Base-by-base conservation (phyloP, 148 eudicot species). In the Beta vulgaris region DNA sequence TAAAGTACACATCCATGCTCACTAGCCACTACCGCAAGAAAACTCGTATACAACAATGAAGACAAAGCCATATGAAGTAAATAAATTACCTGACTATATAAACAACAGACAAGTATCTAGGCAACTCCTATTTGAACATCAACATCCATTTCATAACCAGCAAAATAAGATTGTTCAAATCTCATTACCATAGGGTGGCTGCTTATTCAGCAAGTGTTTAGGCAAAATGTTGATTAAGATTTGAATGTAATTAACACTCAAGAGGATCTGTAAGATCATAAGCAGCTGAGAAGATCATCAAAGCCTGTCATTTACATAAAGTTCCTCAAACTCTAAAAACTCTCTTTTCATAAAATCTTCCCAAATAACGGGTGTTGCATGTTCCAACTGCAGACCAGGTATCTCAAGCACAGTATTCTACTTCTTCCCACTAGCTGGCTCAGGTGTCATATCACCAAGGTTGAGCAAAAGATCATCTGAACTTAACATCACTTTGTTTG, bases 391-490 rank as follows among this genome's bases (percentile, higher is more conserved):
- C 21, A 19, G n/a, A 53, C 34, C 36, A 6, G 44, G 48, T 29
- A 18, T 28, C 16, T 49, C 21, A 83, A n/a, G n/a, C n/a, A n/a
- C n/a, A n/a, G n/a, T n/a, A n/a, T n/a, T n/a, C n/a, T n/a, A n/a
- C 58, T 80, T 81, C 81, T 72, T 85, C 61, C 58, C 78, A 28
- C 55, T 29, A 25, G 79, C 25, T 40, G 55, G 72, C 37, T 83
- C 78, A 35, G 80, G 71, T 32, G 75, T 71, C 78, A 88, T 63
- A 8, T 85, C 91, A 53, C 92, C 88, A 59, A 91, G 94, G 82
- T 91, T 93, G 66, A 93, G 91, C 87, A 93, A 74, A 76, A 93
- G 77, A 79, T 90, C 88, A 46, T 87, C 92, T 6, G 98, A 73
- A 68, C 76, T 87, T 85, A 93, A 78, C 81, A 79, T 85, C 37